A percentile compares a stretch with the other conserved stretches of the same genome.
Conservation (phyloP, 192 early-diverging fungal species). For the Coemansia sp. region DNA sequence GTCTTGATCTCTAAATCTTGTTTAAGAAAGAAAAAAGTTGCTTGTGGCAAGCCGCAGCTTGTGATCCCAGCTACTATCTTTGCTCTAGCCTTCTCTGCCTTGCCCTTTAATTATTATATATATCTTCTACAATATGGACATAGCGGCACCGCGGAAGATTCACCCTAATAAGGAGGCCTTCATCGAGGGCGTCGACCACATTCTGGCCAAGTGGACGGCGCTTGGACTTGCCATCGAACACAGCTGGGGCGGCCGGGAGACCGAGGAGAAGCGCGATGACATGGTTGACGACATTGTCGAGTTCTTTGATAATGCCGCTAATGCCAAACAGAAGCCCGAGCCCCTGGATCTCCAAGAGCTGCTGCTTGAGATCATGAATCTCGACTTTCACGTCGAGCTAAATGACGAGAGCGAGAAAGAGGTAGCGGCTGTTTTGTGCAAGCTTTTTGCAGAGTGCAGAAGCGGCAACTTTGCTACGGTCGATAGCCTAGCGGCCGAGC, state of each 20-base stretch:
- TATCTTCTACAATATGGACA: not conserved
- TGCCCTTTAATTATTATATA: not conserved
- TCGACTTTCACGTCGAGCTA: slow-evolving; percentile 37
- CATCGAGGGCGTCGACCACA: slow-evolving; percentile 60
- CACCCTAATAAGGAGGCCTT: slow-evolving; percentile 51
- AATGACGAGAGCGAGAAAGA: slow-evolving; percentile 47
- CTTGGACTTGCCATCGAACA: slow-evolving; percentile 68
- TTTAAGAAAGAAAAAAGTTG: not conserved
- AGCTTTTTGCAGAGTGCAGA: slow-evolving; percentile 38
- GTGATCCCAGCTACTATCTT: not conserved
- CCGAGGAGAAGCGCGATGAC: slow-evolving; percentile 66
- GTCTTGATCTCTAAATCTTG: not conserved
- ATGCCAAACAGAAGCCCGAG: slow-evolving; percentile 29
- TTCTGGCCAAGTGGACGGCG: slow-evolving; percentile 69
- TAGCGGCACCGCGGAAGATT: slow-evolving; percentile 9
- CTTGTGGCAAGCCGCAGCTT: not conserved
- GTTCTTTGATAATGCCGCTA: slow-evolving; percentile 55
- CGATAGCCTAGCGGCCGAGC: slow-evolving; percentile 36
- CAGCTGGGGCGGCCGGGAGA: slow-evolving; percentile 67
- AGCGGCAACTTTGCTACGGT: slow-evolving; percentile 35
- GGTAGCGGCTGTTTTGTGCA: slow-evolving; percentile 25
- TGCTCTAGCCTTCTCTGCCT: not conserved
- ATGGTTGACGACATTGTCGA: slow-evolving; percentile 64
- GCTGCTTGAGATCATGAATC: slow-evolving; percentile 33
- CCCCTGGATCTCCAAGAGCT: slow-evolving; percentile 39